Percentiles rank a stretch among this genome's conserved stretches.
Evolutionary conservation across 306 rosid genomes (phyloP).

Genomic region (Lotus japonicus): DNA sequence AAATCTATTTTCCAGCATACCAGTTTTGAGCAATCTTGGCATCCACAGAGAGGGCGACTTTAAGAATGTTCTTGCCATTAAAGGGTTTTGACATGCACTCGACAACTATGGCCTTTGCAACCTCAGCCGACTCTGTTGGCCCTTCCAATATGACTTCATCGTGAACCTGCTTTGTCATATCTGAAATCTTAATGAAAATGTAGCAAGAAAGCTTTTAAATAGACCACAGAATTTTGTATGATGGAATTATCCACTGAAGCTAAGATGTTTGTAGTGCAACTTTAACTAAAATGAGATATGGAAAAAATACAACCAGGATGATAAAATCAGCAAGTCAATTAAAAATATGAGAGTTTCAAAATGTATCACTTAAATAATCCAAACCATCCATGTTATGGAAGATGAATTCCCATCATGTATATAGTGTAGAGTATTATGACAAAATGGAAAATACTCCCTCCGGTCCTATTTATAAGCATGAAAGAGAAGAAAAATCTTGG

Average conservation of each 20-base stretch:
- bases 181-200: not conserved
- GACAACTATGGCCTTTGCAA: constrained; percentile 79
- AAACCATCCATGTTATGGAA: too few relatives aligned
- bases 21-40: constrained; percentile 89
- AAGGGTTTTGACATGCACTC: constrained; percentile 93
- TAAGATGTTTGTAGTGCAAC: too few relatives aligned
- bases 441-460: not conserved
- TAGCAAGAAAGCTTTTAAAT: not conserved
- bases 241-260: too few relatives aligned
- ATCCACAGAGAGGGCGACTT: constrained; percentile 76
- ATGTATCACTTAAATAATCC: too few relatives aligned
- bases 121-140: constrained; percentile 74
- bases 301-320: too few relatives aligned
- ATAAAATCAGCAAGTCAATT: too few relatives aligned
- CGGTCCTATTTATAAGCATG: too few relatives aligned
- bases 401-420: too few relatives aligned
- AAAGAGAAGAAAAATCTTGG: too few relatives aligned
- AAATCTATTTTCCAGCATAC: constrained; percentile 66
- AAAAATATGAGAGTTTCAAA: too few relatives aligned
- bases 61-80: constrained; percentile 60
- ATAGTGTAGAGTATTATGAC: not conserved
- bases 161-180: constrained; percentile 55
- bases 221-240: not conserved
- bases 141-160: constrained; percentile 99
- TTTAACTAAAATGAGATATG: too few relatives aligned